phyloP scores from a whole-genome alignment of 495 filamentous ascomycete genomes.

The Parathielavia hyrcaniae region DNA sequence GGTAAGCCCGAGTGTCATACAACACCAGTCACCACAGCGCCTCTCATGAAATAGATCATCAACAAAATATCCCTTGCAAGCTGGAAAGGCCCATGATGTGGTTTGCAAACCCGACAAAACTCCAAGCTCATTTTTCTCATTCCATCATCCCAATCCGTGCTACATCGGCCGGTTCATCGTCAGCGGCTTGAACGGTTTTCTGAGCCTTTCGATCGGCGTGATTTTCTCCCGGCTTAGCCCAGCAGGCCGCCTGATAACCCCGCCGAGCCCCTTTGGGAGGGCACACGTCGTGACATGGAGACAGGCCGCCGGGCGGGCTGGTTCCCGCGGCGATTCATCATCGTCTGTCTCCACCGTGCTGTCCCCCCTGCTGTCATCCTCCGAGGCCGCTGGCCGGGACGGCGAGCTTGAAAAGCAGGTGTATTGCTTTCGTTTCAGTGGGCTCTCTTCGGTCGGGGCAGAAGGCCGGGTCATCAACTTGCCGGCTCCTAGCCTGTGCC shows the following conservation, averaged over 20 bases:
- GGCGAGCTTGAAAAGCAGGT: slow-evolving; percentile 47
- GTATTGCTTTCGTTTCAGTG: slow-evolving; percentile 32
- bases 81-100: neutral
- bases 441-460: slow-evolving; percentile 12
- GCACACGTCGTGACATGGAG: slow-evolving; percentile 40
- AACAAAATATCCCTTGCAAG: neutral
- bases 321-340: slow-evolving; percentile 30
- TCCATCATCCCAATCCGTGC: slow-evolving; percentile 1
- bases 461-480: slow-evolving; percentile 20
- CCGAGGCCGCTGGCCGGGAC: slow-evolving; percentile 19
- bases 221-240: slow-evolving; percentile 32
- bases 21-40: neutral
- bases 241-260: slow-evolving; percentile 31
- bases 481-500: slow-evolving; percentile 35
- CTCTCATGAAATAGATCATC: neutral
- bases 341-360: slow-evolving; percentile 16
- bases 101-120: neutral
- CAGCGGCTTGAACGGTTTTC: slow-evolving; percentile 44
- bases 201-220: slow-evolving; percentile 38
- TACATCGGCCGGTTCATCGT: slow-evolving; percentile 34
- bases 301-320: slow-evolving; percentile 33
- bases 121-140: neutral
- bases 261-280: slow-evolving; percentile 28
- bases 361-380: neutral
- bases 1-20: neutral